Evolutionary conservation across 305 asterid species (phyloP), one percentile per base, ranked within the genome.

Genomic region (Solanum hybrid): DNA sequence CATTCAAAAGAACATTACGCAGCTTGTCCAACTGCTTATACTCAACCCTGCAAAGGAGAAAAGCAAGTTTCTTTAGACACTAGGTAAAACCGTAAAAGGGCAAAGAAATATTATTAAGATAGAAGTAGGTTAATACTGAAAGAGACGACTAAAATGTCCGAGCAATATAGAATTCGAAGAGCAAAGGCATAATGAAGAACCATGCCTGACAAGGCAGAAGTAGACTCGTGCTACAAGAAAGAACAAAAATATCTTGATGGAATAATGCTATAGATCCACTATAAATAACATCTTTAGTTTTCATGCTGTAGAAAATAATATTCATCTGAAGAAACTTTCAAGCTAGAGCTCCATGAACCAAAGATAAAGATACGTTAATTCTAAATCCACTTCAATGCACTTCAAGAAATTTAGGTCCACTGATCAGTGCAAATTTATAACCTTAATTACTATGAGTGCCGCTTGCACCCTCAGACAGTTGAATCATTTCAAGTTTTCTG

Each of bases 1-100:
- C 96, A 91, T 93, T 90, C 79, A 41, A 24, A 86, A 97, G 98
- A 92, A 94, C 93, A 89, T 94, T 92, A 45, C 96, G 98, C 92
- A 97, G 89, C 93, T 90, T 95, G 91, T 95, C 96, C 93, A 97
- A 91, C 92, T 92, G 95, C 91, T 97, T 97, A 93, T 95, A 97
- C 92, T 96, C 98, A 89, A 96, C 95, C 95, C 98, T 97, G 96
- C 68, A 90, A 90, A 91, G 90, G 86, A 34, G 70, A 72, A 77
- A 84, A 45, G 12, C 27, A 83, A 84, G 31, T 29, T 45, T 20
- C 10, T 45, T 84, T 26, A 29, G 75, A 84, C 75, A 51, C 17
- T 45, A 41, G 29, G 39, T 41, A 29, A 77, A 77, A 77, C 24
- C 7, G 15, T 77, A 32, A 84, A 84, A 45, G 88, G 27, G 38